Base-by-base conservation (phyloP, 441 rosid species). In the Biscutella laevigata region DNA sequence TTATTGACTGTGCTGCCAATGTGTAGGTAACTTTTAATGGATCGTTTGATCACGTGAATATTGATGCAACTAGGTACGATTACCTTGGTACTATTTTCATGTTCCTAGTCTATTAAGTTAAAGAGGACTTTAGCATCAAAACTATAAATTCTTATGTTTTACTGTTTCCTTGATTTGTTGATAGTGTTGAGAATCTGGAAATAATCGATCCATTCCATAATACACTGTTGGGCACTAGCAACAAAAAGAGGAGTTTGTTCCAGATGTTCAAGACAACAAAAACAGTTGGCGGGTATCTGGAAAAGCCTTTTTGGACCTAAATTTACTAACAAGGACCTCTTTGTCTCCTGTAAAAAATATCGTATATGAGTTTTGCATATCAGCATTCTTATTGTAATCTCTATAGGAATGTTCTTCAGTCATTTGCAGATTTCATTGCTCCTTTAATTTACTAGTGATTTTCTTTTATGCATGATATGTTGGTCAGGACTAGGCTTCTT, bases 241-340 rank as follows among this genome's bases (percentile, higher is more conserved):
- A 74, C 78, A 92, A 88, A 75, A 92, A 88, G 70, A 86, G 82
- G 75, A 92, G 97, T 72, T 64, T 92, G 62, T 92, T 88, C 76
- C 95, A 88, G 68, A 82, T 83, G 95, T 83, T 92, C 46, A 92
- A 84, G 90, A 86, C 95, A 29, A 92, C 97, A 45, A 92, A 92
- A 75, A 88, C 97, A 46, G 69, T 70, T 44, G 99, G 97, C 69
- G 97, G 99, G 99, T 88, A 79, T 48, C 70, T 61, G 19, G 41
- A 71, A 67, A 51, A 34, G 30, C 47, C 37, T 26, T 22, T 24
- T 33, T 26, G 12, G 15, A 32, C 11, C 49, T 57, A 9, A 45
- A 56, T 36, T 38, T 60, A 42, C 56, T 36, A 63, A 20, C 25
- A 26, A 41, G 30, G 60, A 58, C 56, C 52, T 57, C 51, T 34